A percentile compares a stretch with the other conserved stretches of the same genome.
These are phyloP conservation scores for Wickerhamomyces ciferrii DNA, from an alignment of 805 yeast genomes.

Conservation along the genomic window DNA sequence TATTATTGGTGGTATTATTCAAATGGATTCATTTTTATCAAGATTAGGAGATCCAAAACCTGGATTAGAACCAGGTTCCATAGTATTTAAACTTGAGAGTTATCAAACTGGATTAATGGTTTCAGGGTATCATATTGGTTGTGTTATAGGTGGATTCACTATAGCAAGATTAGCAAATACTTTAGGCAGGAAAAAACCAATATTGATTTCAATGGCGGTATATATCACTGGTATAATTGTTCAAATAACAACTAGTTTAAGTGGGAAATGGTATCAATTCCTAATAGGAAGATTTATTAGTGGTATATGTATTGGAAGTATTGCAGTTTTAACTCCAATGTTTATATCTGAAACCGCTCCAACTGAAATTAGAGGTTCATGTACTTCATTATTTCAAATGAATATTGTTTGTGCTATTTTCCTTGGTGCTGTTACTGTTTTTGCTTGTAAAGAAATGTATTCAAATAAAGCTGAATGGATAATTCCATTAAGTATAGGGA, in stretches of 20 bases:
- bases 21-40: constrained; percentile 46
- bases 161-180: constrained; percentile 55
- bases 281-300: constrained; percentile 60
- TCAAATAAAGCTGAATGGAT: constrained; percentile 52
- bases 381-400: constrained; percentile 60
- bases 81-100: constrained; percentile 28
- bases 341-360: constrained; percentile 67
- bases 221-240: constrained; percentile 56
- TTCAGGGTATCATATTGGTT: constrained; percentile 59
- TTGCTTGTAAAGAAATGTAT: constrained; percentile 37
- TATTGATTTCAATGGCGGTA: constrained; percentile 46
- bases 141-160: constrained; percentile 63
- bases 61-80: constrained; percentile 4
- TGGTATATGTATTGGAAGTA: constrained; percentile 71
- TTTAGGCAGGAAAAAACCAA: constrained; percentile 56
- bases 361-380: constrained; percentile 58
- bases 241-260: constrained; percentile 44
- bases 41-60: constrained; percentile 42
- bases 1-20: constrained; percentile 66
- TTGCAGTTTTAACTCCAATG: constrained; percentile 70
- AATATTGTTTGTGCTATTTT: constrained; percentile 62
- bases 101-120: constrained; percentile 46
- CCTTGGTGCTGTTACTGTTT: constrained; percentile 59
- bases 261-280: constrained; percentile 53
- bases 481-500: constrained; percentile 54